phyloP scores from a whole-genome alignment of 495 filamentous ascomycete species.

The Penicillium psychrofluorescens region DNA sequence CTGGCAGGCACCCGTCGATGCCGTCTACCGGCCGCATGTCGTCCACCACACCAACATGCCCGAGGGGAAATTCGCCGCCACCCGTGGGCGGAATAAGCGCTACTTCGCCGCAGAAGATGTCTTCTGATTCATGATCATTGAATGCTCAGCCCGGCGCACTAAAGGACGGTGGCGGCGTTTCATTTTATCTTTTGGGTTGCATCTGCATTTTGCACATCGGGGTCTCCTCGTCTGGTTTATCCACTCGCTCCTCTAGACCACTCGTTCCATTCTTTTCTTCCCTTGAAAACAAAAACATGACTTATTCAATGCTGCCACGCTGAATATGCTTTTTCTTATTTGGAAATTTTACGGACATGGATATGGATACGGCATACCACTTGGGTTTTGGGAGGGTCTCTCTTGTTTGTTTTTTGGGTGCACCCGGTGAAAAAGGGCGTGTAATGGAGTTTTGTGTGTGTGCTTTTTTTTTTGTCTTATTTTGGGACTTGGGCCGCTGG shows the following conservation, averaged over 20 bases:
- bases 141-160: too few species aligned
- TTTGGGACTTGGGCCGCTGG: conserved; percentile 1
- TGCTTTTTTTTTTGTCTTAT: background rate
- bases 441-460: background rate
- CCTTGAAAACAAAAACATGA: conserved; percentile 1
- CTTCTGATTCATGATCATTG: conserved; percentile 16
- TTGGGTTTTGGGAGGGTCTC: background rate
- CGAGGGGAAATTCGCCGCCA: conserved; percentile 65
- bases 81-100: conserved; percentile 65
- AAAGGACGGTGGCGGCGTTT: conserved; percentile 6
- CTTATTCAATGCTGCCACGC: conserved; percentile 1
- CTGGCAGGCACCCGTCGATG: conserved; percentile 88
- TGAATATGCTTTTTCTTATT: background rate
- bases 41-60: conserved; percentile 82
- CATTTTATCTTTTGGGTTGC: conserved; percentile 3
- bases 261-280: conserved; percentile 9
- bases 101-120: conserved; percentile 70
- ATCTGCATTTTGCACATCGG: conserved; percentile 16
- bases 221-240: background rate
- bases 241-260: conserved; percentile 1
- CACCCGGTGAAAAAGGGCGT: background rate
- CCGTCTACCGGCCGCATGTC: conserved; percentile 86
- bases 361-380: background rate
- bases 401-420: background rate
- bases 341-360: background rate